Evolutionary conservation across 2,329 filamentous ascomycete species (phyloP).

Genomic region (Talaromyces marneffei): DNA sequence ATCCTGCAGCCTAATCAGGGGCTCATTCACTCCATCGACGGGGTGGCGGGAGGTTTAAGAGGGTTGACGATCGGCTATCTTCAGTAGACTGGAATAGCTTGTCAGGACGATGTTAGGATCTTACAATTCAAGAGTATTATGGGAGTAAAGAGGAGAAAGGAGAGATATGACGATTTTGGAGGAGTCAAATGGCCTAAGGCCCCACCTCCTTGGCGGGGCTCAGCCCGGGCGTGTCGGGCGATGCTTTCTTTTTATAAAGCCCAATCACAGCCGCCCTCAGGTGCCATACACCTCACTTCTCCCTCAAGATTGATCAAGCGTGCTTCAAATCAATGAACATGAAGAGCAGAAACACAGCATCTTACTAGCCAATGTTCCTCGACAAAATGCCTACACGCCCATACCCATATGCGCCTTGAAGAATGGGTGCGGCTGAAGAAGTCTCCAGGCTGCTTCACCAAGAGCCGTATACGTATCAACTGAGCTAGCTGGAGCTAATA

Average conservation of each 20-base stretch:
- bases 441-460: neutral
- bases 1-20: slow-evolving; percentile 6
- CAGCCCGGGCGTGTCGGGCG: neutral
- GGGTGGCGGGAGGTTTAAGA: neutral
- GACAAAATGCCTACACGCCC: neutral
- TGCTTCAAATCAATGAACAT: neutral
- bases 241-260: neutral
- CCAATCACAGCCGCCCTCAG: neutral
- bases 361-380: neutral
- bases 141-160: too few species aligned
- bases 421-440: neutral
- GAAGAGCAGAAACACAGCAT: neutral
- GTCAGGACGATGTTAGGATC: neutral
- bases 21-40: neutral
- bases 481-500: neutral
- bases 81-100: neutral
- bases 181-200: neutral
- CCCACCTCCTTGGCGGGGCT: neutral
- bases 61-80: neutral
- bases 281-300: neutral
- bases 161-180: neutral
- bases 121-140: neutral
- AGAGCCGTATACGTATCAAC: neutral
- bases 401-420: neutral
- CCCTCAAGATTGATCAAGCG: neutral